These are phyloP conservation scores for Pseudozyma flocculosa DNA, from an alignment of 1,284 basidiomycete genomes.

Conservation along the genomic window DNA sequence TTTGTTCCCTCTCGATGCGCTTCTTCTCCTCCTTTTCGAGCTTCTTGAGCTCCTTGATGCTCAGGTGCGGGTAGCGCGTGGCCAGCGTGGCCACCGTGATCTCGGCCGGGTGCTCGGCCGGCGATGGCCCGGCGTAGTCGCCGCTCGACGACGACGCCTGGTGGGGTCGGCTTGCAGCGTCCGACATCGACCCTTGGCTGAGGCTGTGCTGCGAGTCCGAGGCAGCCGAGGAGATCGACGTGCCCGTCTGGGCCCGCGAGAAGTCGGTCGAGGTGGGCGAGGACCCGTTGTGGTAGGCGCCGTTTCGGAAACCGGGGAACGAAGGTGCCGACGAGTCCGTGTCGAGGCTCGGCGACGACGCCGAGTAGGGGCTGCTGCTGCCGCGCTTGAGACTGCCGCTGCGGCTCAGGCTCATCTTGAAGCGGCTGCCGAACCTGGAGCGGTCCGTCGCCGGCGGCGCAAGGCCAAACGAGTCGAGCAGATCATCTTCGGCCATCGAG, in stretches of 20 bases:
- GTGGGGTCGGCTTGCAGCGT: background rate
- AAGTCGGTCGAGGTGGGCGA: background rate
- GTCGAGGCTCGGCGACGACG: background rate
- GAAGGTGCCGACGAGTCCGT: background rate
- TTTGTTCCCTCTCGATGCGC: slow-evolving; percentile 27
- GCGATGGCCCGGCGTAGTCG: too few relatives aligned
- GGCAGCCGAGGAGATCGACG: background rate
- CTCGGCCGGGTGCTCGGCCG: background rate
- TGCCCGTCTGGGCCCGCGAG: background rate
- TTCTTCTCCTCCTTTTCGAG: slow-evolving; percentile 30
- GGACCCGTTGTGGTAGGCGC: background rate
- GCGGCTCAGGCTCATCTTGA: background rate
- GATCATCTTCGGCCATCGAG: background rate
- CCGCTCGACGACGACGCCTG: background rate
- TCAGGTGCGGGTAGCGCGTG: slow-evolving; percentile 8
- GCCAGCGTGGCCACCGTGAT: background rate
- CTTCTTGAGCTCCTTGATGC: slow-evolving; percentile 28
- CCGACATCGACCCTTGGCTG: background rate
- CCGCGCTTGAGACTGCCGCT: background rate
- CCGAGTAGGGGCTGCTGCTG: background rate
- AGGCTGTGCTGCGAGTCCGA: slow-evolving; percentile 26
- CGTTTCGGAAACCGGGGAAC: background rate
- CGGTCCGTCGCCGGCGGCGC: background rate
- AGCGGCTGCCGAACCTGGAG: background rate
- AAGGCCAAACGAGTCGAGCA: background rate